phyloP scores from a whole-genome alignment of 768 basidiomycete species.

The Kwoniella mangroviensis region DNA sequence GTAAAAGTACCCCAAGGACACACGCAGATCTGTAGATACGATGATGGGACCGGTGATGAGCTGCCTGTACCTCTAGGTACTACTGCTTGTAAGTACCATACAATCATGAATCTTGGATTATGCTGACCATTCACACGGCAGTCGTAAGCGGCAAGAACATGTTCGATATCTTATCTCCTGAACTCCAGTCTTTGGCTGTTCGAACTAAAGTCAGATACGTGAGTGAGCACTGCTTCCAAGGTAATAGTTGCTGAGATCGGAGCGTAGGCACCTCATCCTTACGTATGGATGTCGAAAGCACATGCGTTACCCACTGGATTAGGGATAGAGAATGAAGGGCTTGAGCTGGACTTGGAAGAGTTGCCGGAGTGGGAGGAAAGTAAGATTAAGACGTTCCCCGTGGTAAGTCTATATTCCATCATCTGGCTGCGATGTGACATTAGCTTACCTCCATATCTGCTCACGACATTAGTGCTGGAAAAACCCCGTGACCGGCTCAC shows the following conservation, averaged over 20 bases:
- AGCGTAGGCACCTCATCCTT: constrained; percentile 70
- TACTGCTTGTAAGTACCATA: constrained; percentile 71
- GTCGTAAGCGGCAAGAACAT: constrained; percentile 72
- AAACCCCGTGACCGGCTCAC: constrained; percentile 78
- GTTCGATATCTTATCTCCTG: constrained; percentile 75
- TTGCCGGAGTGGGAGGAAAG: constrained; percentile 82
- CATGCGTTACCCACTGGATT: constrained; percentile 76
- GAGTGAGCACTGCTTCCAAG: constrained; percentile 14
- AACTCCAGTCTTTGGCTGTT: constrained; percentile 79
- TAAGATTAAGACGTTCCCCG: constrained; percentile 72
- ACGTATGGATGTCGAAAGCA: constrained; percentile 86
- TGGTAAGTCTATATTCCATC: constrained; percentile 58
- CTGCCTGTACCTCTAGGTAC: constrained; percentile 81
- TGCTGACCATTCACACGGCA: constrained; percentile 23
- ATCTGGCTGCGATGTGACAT: constrained; percentile 1
- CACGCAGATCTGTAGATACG: constrained; percentile 72
- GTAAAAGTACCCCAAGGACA: constrained; percentile 72
- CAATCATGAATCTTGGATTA: too few relatives aligned
- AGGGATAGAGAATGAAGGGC: constrained; percentile 77
- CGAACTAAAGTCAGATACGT: constrained; percentile 73
- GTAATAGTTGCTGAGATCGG: constrained; percentile 1
- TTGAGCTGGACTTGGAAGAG: constrained; percentile 69
- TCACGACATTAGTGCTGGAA: constrained; percentile 74
- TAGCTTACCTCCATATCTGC: constrained; percentile 57
- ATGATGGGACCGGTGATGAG: constrained; percentile 85